Percentiles rank a stretch among this genome's conserved stretches.
Conservation (phyloP, 352 stramenopile genomes). For the Thalassiosira livingstoniorum region DNA sequence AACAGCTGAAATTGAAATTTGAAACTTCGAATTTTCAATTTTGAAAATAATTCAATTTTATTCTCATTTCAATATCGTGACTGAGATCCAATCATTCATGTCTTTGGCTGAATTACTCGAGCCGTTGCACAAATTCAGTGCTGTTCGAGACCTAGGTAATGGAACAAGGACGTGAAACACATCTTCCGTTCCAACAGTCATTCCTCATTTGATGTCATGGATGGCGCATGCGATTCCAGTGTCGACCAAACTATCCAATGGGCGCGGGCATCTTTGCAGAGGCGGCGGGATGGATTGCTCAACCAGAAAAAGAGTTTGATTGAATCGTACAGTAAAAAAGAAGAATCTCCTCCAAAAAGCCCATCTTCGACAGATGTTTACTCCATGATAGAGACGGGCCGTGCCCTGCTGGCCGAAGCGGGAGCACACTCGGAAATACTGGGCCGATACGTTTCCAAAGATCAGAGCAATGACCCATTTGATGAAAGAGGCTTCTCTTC, state of each 20-base stretch:
- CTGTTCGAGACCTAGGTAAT: no score
- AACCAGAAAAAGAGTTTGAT: conserved; percentile 28
- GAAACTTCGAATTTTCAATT: not conserved
- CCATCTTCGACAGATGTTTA: conserved; percentile 4
- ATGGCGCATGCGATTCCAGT: not conserved
- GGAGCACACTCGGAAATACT: conserved; percentile 45
- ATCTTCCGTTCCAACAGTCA: no score
- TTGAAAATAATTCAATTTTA: no score
- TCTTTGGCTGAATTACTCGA: no score
- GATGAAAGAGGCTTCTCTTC: not conserved
- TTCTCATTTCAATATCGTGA: no score
- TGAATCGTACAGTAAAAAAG: conserved; percentile 5
- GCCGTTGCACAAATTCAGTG: no score
- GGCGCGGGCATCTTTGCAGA: conserved; percentile 62
- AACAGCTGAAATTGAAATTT: not conserved
- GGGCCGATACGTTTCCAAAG: conserved; percentile 25
- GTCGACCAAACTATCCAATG: conserved; percentile 86
- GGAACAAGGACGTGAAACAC: no score
- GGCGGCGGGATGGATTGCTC: conserved; percentile 39
- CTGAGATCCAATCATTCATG: not conserved
- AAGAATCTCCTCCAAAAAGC: not conserved
- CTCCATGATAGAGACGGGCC: conserved; percentile 39
- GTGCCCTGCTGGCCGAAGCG: conserved; percentile 35
- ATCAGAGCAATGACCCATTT: not conserved
- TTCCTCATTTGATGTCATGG: not conserved